phyloP scores from a whole-genome alignment of 768 basidiomycete genomes.

The Botryobasidium botryosum region DNA sequence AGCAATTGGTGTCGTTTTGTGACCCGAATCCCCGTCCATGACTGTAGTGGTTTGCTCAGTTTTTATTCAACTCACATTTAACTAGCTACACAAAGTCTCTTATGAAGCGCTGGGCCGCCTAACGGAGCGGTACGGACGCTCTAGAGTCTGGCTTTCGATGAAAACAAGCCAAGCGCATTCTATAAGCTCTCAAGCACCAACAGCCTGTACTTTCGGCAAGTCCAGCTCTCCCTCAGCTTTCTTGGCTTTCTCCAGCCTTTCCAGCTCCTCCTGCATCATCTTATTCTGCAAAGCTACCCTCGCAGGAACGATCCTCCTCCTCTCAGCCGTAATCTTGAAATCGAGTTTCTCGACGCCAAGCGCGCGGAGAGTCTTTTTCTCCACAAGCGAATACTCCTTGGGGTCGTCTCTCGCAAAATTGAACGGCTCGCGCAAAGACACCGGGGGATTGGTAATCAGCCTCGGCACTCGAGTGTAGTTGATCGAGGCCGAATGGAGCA shows the following conservation, averaged over 20 bases:
- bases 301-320: constrained; percentile 31
- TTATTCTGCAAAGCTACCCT: constrained; percentile 28
- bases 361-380: constrained; percentile 38
- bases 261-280: constrained; percentile 31
- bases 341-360: constrained; percentile 32
- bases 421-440: constrained; percentile 37
- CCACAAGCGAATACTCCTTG: constrained; percentile 32
- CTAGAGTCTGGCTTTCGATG: too few relatives aligned
- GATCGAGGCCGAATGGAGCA: constrained; percentile 47
- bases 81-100: too few relatives aligned
- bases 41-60: too few relatives aligned
- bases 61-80: too few relatives aligned
- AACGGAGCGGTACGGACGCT: too few relatives aligned
- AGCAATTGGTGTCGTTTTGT: too few relatives aligned
- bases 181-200: too few relatives aligned
- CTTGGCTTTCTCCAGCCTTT: background rate
- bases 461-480: constrained; percentile 38
- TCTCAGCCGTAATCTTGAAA: constrained; percentile 31
- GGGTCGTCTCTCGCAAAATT: constrained; percentile 29
- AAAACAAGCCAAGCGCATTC: too few relatives aligned
- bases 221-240: too few relatives aligned
- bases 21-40: too few relatives aligned
- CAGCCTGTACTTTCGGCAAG: too few relatives aligned
- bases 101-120: too few relatives aligned
- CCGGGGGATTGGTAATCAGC: constrained; percentile 51